Evolutionary conservation across 768 basidiomycete species (phyloP), one percentile per base, ranked within the genome.

Genomic region (Collybiopsis luxurians): DNA sequence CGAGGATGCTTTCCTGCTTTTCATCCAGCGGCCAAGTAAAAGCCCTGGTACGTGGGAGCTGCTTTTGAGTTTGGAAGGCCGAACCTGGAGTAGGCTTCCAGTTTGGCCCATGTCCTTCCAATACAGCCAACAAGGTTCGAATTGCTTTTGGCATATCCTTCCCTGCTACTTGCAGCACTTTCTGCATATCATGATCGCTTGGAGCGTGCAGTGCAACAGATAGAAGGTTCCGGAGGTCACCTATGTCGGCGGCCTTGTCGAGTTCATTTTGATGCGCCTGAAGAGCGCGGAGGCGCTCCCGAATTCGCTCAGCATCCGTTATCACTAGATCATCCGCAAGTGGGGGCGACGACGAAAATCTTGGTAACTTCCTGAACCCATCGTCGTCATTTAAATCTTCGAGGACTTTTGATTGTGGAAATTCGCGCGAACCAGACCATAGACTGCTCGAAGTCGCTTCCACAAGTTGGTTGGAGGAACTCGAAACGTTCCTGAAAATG

Each of bases 111-210:
- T 27, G 24, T 17, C 50, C 60, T 65, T 74, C 73, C 36, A 81
- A 68, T 1, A 74, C 75, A n/a, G 79, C 66, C 62, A 79, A 78
- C 3, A 82, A 66, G 3, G 80, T 78, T 66, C 78, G 78, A 66
- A 81, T 73, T 12, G 79, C 78, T 65, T 82, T 79, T 11, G 77
- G 76, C 66, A 79, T 74, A 62, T 80, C 77, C 51, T 75, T 72
- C 13, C 73, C 67, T 28, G 71, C 67, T 49, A 76, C 69, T 54
- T 78, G 70, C 17, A 80, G 67, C n/a, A 75, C 66, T 31, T 66
- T 65, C 46, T 79, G 68, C 71, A 80, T 73, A 48, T 71, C 67
- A 11, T 64, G 65, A 60, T 81, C 80, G 53, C 66, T 72, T 59
- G 72, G 70, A 15, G 71, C 60, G 34, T 65, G 55, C 7, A 77